phyloP scores from a whole-genome alignment of 331 rosid species.

The Quercus tomentella region DNA sequence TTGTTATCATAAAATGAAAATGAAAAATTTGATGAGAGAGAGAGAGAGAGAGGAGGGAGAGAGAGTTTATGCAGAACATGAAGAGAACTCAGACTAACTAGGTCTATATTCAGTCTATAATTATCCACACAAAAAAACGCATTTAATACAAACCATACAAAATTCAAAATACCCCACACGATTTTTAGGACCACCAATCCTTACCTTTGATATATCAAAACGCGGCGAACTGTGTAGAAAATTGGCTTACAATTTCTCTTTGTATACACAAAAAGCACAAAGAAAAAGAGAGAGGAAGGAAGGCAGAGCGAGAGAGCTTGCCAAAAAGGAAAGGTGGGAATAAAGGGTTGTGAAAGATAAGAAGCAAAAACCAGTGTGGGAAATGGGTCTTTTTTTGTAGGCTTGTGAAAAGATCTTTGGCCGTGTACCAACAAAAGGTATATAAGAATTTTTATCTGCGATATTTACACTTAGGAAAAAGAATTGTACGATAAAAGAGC shows the following conservation, averaged over 20 bases:
- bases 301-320: not conserved
- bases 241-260: not conserved
- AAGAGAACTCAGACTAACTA: not conserved
- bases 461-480: not conserved
- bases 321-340: not conserved
- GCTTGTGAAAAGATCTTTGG: not conserved
- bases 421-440: not conserved
- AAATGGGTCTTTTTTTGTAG: not conserved
- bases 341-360: not conserved
- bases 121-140: not conserved
- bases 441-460: not conserved
- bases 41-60: not conserved
- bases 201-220: constrained; percentile 27
- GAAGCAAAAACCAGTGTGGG: not conserved
- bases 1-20: not conserved
- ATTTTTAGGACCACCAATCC: constrained; percentile 15
- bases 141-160: not conserved
- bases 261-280: not conserved
- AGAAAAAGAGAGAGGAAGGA: not conserved
- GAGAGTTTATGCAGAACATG: not conserved
- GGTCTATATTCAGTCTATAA: not conserved
- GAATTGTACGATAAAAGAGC: not conserved
- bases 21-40: not conserved
- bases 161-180: not conserved
- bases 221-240: constrained; percentile 27